phyloP scores from a whole-genome alignment of 108 stramenopile species.

The Mayamaea pseudoterrestris region DNA sequence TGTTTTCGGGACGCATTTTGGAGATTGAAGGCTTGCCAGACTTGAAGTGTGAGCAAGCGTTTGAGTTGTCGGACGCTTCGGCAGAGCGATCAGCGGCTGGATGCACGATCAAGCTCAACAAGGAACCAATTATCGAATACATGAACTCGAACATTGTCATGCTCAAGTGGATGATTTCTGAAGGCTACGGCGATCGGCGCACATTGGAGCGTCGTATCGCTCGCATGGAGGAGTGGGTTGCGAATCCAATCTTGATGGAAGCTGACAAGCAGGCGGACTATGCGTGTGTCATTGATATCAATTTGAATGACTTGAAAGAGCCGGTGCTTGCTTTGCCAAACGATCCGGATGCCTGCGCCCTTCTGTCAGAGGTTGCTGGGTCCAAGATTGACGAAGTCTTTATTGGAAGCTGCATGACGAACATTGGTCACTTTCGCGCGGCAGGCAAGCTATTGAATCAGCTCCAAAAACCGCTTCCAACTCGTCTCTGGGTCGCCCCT shows the following conservation, averaged over 20 bases:
- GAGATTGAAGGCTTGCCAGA: constrained; percentile 92
- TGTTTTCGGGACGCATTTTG: constrained; percentile 88
- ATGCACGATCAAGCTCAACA: constrained; percentile 89
- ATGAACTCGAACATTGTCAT: constrained; percentile 86
- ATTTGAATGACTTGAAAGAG: constrained; percentile 88
- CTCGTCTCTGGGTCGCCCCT: constrained; percentile 88
- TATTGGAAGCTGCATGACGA: constrained; percentile 94
- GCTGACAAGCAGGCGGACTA: constrained; percentile 87
- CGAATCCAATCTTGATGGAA: constrained; percentile 77
- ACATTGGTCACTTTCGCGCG: constrained; percentile 96
- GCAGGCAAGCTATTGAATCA: constrained; percentile 86
- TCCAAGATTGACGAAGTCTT: constrained; percentile 92
- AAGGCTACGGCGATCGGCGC: constrained; percentile 91
- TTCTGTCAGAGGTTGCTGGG: constrained; percentile 78
- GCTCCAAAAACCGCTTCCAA: constrained; percentile 57
- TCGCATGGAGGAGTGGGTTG: constrained; percentile 91
- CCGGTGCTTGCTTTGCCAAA: constrained; percentile 90
- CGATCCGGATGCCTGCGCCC: constrained; percentile 88
- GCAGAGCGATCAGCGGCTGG: constrained; percentile 94
- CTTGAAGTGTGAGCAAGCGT: constrained; percentile 94
- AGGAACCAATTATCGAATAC: constrained; percentile 93
- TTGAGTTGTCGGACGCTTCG: constrained; percentile 85
- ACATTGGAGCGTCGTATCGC: constrained; percentile 90
- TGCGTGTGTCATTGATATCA: constrained; percentile 84
- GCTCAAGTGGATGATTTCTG: constrained; percentile 96